phyloP scores from a whole-genome alignment of 2,329 filamentous ascomycete genomes.

The Sarocladium brachiariae region DNA sequence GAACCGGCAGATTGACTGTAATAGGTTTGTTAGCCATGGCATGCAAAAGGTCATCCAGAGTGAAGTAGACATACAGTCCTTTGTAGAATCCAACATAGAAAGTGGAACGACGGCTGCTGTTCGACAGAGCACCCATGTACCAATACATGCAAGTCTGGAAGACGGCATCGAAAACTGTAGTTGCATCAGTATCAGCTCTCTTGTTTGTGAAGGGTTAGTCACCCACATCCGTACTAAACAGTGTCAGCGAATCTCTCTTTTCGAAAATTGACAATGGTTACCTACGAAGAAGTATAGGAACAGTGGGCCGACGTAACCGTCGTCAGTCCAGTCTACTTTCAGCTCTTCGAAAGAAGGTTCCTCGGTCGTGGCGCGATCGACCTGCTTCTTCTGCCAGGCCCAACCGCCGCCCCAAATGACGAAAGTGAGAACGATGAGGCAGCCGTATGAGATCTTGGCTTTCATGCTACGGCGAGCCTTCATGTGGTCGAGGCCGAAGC shows the following conservation, averaged over 20 bases:
- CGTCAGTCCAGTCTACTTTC: constrained; percentile 56
- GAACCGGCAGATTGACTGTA: constrained; percentile 63
- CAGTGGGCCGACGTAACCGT: constrained; percentile 69
- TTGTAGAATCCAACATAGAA: constrained; percentile 92
- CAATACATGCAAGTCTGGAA: constrained; percentile 93
- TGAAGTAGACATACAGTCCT: constrained; percentile 17
- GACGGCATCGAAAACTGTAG: constrained; percentile 80
- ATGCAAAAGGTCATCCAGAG: neutral
- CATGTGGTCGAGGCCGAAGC: constrained; percentile 60
- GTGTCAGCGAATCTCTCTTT: neutral
- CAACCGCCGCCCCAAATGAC: constrained; percentile 78
- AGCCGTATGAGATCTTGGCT: constrained; percentile 56
- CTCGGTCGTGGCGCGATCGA: constrained; percentile 31
- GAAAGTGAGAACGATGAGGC: constrained; percentile 65
- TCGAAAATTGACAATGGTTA: neutral
- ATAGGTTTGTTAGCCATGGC: neutral
- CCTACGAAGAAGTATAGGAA: constrained; percentile 71
- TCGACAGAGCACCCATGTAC: constrained; percentile 91
- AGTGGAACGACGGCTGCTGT: constrained; percentile 85
- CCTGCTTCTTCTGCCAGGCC: constrained; percentile 62
- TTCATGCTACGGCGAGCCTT: constrained; percentile 55
- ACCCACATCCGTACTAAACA: constrained; percentile 2
- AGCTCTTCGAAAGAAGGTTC: constrained; percentile 15
- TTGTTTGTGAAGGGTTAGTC: neutral
- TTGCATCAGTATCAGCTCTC: constrained; percentile 25